These are phyloP conservation scores for Ganoderma meredithae DNA, from an alignment of 1,284 basidiomycete genomes.

Conservation along the genomic window DNA sequence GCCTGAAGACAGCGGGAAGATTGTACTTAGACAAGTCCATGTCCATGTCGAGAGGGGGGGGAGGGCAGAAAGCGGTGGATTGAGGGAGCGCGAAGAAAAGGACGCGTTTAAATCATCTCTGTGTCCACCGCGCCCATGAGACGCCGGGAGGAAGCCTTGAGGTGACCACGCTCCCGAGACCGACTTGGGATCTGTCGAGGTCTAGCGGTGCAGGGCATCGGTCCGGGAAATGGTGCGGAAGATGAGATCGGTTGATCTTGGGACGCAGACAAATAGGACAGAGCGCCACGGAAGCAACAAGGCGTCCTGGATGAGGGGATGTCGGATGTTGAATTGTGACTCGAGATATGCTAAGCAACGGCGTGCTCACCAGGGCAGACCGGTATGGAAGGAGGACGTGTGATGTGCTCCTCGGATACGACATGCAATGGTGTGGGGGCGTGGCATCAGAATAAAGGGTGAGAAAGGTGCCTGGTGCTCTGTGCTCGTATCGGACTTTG, in stretches of 20 bases:
- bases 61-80: constrained; percentile 9
- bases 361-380: constrained; percentile 3
- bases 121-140: constrained; percentile 29
- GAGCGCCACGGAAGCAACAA: constrained; percentile 17
- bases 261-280: constrained; percentile 25
- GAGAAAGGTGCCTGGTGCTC: not conserved
- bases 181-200: constrained; percentile 15
- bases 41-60: not conserved
- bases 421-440: not conserved
- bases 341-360: constrained; percentile 13
- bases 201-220: constrained; percentile 17
- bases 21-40: constrained; percentile 11
- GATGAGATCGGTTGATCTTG: constrained; percentile 26
- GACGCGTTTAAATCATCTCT: constrained; percentile 25
- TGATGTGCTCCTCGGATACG: not conserved
- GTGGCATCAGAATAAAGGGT: not conserved
- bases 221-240: constrained; percentile 22
- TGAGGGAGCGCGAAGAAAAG: constrained; percentile 5
- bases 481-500: not conserved
- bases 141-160: constrained; percentile 27
- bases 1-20: constrained; percentile 6
- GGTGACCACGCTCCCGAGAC: constrained; percentile 19
- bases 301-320: constrained; percentile 14
- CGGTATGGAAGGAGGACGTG: not conserved
- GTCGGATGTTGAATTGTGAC: constrained; percentile 9